Base-by-base conservation (phyloP, 2,329 filamentous ascomycete genomes). In the Aspergillus brunneoviolaceus region DNA sequence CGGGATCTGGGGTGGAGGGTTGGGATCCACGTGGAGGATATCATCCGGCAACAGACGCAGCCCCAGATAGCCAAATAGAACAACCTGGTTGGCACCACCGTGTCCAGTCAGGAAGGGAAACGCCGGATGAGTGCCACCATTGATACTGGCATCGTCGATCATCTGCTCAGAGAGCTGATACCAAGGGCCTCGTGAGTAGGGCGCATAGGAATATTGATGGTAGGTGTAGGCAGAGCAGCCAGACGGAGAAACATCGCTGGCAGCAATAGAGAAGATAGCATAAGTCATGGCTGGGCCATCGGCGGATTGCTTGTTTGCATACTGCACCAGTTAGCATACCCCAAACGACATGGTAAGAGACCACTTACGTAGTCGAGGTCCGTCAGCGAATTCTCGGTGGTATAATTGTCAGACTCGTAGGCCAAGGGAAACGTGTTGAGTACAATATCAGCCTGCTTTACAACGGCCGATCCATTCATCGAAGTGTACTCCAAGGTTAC, bases 271-370 rank as follows among this genome's bases (percentile, higher is more conserved):
- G 72, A 89, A 90, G 10, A 89, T 85, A 10, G 85, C 85, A 72
- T 88, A 91, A 1, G 88, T 90, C 88, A 91, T 91, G 3, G 85
- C 88, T 1, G 88, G 88, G 0, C 88, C 88, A 64, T 89, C 82
- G 1, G 83, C 76, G 1, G 87, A 88, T 72, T 90, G 88, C 57
- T 86, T 87, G 49, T 84, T 84, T 4, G 88, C 87, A 67, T 90
- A 90, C 79, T 82, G 60, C 10, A 27, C n/a, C 47, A n/a, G 47
- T 61, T 57, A 63, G 52, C 47, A 52, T 45, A 51, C 10, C 21
- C 31, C 31, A 6, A 12, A 16, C 5, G 11, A 16, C 7, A 6
- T n/a, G 5, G 9, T 7, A 23, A 39, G 60, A 39, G 59, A 45
- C 1, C 49, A 73, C 77, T 65, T 68, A 82, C 80, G 68, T 89